Evolutionary conservation across 148 eudicot species (phyloP).

Genomic region (Chenopodium berlandieri): DNA sequence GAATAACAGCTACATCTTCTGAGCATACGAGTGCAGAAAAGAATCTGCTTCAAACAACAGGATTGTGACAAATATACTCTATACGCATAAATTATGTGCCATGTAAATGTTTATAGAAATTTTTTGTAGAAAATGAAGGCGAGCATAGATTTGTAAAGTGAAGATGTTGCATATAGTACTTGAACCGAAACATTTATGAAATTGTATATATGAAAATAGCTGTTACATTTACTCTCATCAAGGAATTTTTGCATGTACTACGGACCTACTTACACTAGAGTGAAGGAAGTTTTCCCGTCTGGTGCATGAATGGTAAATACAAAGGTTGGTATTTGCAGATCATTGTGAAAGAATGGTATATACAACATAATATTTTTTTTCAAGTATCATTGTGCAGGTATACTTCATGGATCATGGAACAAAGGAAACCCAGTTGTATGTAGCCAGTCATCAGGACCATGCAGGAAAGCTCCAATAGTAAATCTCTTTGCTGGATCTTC

Average conservation of each 20-base stretch:
- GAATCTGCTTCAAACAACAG: not conserved
- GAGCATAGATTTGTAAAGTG: not conserved
- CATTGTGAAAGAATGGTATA: not conserved
- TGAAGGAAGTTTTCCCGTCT: not conserved
- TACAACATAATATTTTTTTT: not conserved
- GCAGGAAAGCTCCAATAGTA: constrained; percentile 42
- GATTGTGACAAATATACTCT: not conserved
- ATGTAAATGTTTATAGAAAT: constrained; percentile 16
- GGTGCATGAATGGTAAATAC: not conserved
- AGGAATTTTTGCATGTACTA: not conserved
- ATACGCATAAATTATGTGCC: not conserved
- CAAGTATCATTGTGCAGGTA: not conserved
- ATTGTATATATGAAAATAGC: constrained; percentile 9
- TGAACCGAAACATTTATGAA: not conserved
- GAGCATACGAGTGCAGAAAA: not conserved
- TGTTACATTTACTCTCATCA: not conserved
- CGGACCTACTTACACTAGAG: not conserved
- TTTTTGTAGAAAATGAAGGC: constrained; percentile 19
- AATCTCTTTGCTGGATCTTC: constrained; percentile 41
- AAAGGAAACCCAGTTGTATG: constrained; percentile 44
- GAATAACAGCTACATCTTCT: not conserved
- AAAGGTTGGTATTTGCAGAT: not conserved
- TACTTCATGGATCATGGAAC: constrained; percentile 29
- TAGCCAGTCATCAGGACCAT: constrained; percentile 52
- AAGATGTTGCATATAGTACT: constrained; percentile 1